Evolutionary conservation across 805 yeast species (phyloP).

Genomic region (Metschnikowia peoriensis): DNA sequence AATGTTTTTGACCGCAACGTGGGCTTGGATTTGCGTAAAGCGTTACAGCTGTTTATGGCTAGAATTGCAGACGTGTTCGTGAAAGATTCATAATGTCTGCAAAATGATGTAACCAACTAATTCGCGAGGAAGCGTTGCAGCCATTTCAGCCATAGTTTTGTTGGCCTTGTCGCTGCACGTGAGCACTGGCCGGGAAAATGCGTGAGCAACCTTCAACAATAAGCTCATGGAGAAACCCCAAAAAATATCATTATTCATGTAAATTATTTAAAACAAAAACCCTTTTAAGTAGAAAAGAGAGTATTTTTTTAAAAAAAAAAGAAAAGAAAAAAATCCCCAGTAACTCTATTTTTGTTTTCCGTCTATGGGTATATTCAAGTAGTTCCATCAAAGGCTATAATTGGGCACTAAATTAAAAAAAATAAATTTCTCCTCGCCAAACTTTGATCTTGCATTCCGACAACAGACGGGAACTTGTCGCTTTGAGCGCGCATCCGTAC

Average conservation of each 20-base stretch:
- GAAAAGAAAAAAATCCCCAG: no score
- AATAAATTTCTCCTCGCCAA: conserved; percentile 2
- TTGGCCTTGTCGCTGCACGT: background rate
- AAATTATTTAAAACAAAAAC: background rate
- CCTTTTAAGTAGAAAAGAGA: no score
- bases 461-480: background rate
- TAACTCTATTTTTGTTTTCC: no score
- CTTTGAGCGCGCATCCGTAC: conserved; percentile 11
- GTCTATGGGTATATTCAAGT: no score
- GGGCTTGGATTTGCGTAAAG: conserved; percentile 58
- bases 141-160: conserved; percentile 2
- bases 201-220: background rate
- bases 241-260: background rate
- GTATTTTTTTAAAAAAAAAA: no score
- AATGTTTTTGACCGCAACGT: conserved; percentile 59
- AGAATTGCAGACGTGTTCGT: conserved; percentile 47
- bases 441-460: background rate
- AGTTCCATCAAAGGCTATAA: no score
- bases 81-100: background rate
- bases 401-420: background rate
- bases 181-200: background rate
- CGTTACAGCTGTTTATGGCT: conserved; percentile 57
- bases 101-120: background rate
- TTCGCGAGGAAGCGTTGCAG: background rate
- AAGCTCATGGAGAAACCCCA: background rate